Base-by-base conservation (phyloP, 768 basidiomycete species). In the Tricholoma furcatifolium region DNA sequence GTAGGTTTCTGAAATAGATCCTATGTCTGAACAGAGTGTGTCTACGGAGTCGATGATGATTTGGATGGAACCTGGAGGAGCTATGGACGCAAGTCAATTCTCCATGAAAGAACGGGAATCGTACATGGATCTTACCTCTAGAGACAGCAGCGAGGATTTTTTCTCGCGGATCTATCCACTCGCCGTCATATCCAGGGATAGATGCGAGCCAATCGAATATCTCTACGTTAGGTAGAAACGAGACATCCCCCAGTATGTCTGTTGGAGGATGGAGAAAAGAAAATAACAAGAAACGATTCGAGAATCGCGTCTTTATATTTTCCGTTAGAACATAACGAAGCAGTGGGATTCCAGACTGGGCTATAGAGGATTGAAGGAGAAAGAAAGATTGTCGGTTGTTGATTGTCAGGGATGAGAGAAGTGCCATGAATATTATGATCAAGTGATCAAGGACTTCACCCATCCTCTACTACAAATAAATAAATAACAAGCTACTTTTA, bases 31-130 rank as follows among this genome's bases (percentile, higher is more conserved):
- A 4, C 76, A 63, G 20, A 93, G 67, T 4, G 82, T 85, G 59
- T 91, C 85, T 15, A 84, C 67, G 17, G 88, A 88, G 65, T 93
- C 92, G 32, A 93, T 74, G 47, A 88, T 65, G 20, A 91, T 78
- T 55, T 75, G 79, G 24, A 88, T 53, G n/a, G 84, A 73, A 27
- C 76, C 74, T 27, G 72, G 36, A 27, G 74, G 60, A 42, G 67
- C 79, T 79, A 63, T 46, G 43, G 61, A 49, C 14, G 34, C 17
- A 31, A 40, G 3, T 20, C 11, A 24, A 46, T 55, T n/a, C n/a
- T n/a, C 36, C 52, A 43, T 48, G 58, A 45, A 47, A 51, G 42
- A 51, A 38, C 24, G 47, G 60, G 46, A 61, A 57, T 35, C 34
- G 34, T 27, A 44, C 15, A 7, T 39, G 44, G 46, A 24, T 58